Percentiles rank a stretch among this genome's conserved stretches.
These are phyloP conservation scores for Geosmithia putterillii DNA, from an alignment of 2,329 filamentous ascomycete species.

Conservation along the genomic window DNA sequence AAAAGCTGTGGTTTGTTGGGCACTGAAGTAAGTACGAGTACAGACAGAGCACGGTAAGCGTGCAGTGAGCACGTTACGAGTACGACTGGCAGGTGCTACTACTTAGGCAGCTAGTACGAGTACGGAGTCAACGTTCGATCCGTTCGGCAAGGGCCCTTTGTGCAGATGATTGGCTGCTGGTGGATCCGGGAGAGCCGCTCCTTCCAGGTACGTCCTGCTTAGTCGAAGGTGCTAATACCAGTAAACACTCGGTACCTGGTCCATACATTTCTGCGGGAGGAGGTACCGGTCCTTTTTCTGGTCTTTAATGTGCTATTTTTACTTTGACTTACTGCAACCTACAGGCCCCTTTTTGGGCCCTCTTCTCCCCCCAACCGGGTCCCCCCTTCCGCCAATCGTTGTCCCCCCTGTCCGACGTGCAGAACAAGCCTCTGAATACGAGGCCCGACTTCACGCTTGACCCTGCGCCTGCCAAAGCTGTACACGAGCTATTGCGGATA, in stretches of 20 bases:
- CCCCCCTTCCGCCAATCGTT: not conserved
- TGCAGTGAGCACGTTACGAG: too few relatives aligned
- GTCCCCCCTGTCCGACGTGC: not conserved
- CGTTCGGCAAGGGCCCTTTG: not conserved
- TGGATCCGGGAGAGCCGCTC: not conserved
- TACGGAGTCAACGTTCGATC: not conserved
- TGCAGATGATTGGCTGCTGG: not conserved
- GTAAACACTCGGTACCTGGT: not conserved
- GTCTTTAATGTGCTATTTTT: not conserved
- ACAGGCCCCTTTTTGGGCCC: not conserved
- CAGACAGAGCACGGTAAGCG: too few relatives aligned
- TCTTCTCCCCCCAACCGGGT: too few relatives aligned
- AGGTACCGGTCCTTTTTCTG: too few relatives aligned
- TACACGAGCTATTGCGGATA: not conserved
- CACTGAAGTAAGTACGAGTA: too few relatives aligned
- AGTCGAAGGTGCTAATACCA: not conserved
- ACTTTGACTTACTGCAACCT: not conserved
- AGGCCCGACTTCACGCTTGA: not conserved
- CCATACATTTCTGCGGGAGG: too few relatives aligned
- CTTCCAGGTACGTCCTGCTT: too few relatives aligned
- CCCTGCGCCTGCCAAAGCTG: not conserved
- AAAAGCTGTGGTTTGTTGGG: too few relatives aligned
- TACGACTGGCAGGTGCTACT: not conserved
- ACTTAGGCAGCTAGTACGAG: too few relatives aligned
- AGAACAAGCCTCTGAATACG: not conserved